These are phyloP conservation scores for Hypholoma sublateritium DNA, from an alignment of 768 basidiomycete genomes.

Conservation along the genomic window DNA sequence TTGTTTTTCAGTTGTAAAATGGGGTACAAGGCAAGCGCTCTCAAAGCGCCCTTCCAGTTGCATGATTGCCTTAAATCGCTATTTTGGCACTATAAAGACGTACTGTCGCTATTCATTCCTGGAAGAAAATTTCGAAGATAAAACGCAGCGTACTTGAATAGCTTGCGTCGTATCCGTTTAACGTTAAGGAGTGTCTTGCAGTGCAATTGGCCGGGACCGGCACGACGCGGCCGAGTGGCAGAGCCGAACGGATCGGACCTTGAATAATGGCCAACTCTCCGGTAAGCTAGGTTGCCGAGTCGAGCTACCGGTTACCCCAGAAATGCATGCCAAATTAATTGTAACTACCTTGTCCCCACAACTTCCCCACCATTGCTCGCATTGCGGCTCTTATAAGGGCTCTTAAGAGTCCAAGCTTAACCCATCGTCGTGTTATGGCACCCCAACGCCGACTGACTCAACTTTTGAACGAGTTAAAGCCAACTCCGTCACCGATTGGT, in stretches of 20 bases:
- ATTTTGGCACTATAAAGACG: too few relatives aligned
- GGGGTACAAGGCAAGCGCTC: too few relatives aligned
- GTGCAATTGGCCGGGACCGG: too few relatives aligned
- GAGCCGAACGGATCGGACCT: too few relatives aligned
- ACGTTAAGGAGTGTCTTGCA: too few relatives aligned
- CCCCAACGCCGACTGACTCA: conserved; percentile 49
- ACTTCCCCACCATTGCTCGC: conserved; percentile 10
- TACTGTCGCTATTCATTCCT: too few relatives aligned
- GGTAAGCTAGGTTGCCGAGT: conserved; percentile 15
- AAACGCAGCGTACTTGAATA: too few relatives aligned
- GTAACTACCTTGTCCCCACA: not conserved
- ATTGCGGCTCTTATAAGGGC: conserved; percentile 5
- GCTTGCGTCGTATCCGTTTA: too few relatives aligned
- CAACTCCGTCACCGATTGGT: conserved; percentile 43
- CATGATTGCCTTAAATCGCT: too few relatives aligned
- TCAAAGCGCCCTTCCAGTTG: too few relatives aligned
- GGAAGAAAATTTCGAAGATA: too few relatives aligned
- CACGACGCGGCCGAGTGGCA: not conserved
- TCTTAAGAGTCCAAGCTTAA: not conserved
- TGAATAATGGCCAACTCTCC: conserved; percentile 1
- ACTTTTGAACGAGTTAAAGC: conserved; percentile 43
- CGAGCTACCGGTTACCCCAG: conserved; percentile 9
- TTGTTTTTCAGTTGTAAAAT: too few relatives aligned
- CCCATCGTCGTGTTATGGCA: conserved; percentile 25
- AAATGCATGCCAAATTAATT: conserved; percentile 13